A percentile compares a stretch with the other conserved stretches of the same genome.
Conservation (phyloP, 1,139 yeast genomes). For the Hyphopichia buzzinii region DNA sequence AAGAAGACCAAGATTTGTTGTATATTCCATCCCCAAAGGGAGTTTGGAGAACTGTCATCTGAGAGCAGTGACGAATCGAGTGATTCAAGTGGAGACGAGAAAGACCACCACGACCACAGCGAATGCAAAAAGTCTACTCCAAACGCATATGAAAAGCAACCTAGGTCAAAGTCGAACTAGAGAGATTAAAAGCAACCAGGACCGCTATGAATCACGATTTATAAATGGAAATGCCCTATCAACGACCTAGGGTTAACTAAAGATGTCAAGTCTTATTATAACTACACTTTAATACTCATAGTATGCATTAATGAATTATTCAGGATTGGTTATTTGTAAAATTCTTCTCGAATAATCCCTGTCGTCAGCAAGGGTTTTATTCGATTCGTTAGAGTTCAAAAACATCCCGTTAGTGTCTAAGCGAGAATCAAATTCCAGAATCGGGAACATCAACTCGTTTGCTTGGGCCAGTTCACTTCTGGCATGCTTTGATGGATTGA, state of each 20-base stretch:
- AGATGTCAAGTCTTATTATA: no score
- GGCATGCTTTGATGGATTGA: conserved; percentile 14
- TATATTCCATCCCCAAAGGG: conserved; percentile 81
- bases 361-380: conserved; percentile 69
- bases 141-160: conserved; percentile 76
- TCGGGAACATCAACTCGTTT: conserved; percentile 31
- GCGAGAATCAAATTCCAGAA: conserved; percentile 64
- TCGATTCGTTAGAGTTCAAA: conserved; percentile 54
- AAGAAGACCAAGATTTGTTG: conserved; percentile 95
- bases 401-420: conserved; percentile 68
- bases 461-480: conserved; percentile 11
- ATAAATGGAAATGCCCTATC: no score
- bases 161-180: conserved; percentile 32
- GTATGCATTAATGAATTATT: no score
- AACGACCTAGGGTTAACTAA: no score
- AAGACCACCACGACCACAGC: conserved; percentile 7
- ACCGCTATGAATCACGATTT: no score
- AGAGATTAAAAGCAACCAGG: no score
- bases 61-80: conserved; percentile 36
- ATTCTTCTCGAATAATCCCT: conserved; percentile 71
- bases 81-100: conserved; percentile 25
- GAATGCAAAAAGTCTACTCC: conserved; percentile 33
- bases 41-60: conserved; percentile 61
- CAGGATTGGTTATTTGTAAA: conserved; percentile 69
- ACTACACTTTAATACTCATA: no score